Conservation (phyloP, 2,329 filamentous ascomycete genomes). For the Allantophomopsis cytisporea region DNA sequence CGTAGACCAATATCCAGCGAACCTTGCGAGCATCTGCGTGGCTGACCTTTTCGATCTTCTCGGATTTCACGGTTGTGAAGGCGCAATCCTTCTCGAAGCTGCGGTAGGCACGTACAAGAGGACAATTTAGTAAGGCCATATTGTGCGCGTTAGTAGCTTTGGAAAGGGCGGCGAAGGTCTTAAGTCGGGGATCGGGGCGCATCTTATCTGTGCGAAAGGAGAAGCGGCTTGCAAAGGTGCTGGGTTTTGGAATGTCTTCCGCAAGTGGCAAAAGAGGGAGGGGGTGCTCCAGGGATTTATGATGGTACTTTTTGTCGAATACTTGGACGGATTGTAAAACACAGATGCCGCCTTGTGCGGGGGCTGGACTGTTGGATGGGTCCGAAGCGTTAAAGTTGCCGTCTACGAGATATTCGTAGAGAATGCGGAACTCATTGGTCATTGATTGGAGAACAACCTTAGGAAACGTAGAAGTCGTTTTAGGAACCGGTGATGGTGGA, state of each 20-base stretch:
- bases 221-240: too few species aligned
- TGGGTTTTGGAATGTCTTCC: constrained; percentile 4
- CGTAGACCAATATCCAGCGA: constrained; percentile 66
- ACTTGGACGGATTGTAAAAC: constrained; percentile 52
- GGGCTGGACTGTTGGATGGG: constrained; percentile 30
- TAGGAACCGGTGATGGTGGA: constrained; percentile 39
- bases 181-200: constrained; percentile 31
- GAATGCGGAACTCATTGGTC: constrained; percentile 53
- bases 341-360: constrained; percentile 54
- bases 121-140: constrained; percentile 20
- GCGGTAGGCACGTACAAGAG: constrained; percentile 54
- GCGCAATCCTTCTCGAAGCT: constrained; percentile 52
- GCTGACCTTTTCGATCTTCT: constrained; percentile 42
- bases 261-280: constrained; percentile 48
- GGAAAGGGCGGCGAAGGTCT: constrained; percentile 35
- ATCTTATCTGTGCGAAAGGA: constrained; percentile 19
- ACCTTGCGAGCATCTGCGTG: constrained; percentile 60
- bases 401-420: constrained; percentile 63
- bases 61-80: constrained; percentile 32
- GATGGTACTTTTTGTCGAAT: constrained; percentile 50
- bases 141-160: constrained; percentile 31
- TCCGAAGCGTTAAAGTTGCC: constrained; percentile 30
- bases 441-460: constrained; percentile 45
- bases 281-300: constrained; percentile 45
- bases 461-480: constrained; percentile 33